Conservation (phyloP, 176 grass and related monocot species). For the Luzula sylvatica region DNA sequence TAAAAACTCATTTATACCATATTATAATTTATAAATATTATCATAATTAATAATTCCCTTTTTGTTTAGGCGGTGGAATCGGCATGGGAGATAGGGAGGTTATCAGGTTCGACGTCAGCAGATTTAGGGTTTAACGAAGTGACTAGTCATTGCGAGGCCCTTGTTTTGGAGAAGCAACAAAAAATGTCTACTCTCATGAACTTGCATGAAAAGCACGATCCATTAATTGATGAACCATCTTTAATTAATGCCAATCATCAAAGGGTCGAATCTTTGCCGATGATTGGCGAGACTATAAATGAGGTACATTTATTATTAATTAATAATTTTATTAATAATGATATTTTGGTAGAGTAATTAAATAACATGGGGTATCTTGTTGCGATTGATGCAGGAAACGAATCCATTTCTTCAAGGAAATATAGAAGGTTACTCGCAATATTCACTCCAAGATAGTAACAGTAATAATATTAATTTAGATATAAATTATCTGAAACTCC, state of each 20-base stretch:
- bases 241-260: slow-evolving; percentile 5
- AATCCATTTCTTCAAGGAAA: slow-evolving; percentile 49
- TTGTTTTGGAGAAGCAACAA: slow-evolving; percentile 70
- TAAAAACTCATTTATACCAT: slow-evolving; percentile 11
- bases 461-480: slow-evolving; percentile 9
- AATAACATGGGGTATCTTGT: no score
- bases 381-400: no score
- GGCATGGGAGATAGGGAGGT: slow-evolving; percentile 23
- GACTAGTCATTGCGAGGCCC: slow-evolving; percentile 45
- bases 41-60: neutral
- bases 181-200: slow-evolving; percentile 83
- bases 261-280: slow-evolving; percentile 7
- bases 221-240: neutral
- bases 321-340: no score
- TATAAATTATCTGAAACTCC: slow-evolving; percentile 47
- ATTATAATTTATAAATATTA: no score
- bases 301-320: slow-evolving; percentile 18
- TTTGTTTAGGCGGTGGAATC: slow-evolving; percentile 26
- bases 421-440: slow-evolving; percentile 23
- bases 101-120: slow-evolving; percentile 21
- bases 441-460: slow-evolving; percentile 1
- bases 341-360: no score
- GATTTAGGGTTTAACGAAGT: slow-evolving; percentile 35
- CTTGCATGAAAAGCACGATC: slow-evolving; percentile 29
- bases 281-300: slow-evolving; percentile 3